Conservation (phyloP, 1,284 basidiomycete species). For the Termitomyces sp. region DNA sequence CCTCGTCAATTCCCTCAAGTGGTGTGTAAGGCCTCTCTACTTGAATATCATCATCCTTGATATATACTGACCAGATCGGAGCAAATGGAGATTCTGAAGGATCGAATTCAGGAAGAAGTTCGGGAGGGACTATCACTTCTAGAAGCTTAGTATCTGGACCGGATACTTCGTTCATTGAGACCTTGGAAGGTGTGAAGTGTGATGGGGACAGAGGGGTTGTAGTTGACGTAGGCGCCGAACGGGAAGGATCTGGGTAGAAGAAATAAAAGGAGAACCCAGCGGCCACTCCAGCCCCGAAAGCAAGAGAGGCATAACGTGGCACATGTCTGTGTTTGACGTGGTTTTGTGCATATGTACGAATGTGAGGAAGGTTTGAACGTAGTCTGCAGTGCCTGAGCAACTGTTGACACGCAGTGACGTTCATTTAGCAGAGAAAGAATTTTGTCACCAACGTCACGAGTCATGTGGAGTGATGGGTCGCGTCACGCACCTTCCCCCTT, state of each 20-base stretch:
- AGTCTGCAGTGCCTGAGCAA: slow-evolving; percentile 5
- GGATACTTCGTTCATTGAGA: slow-evolving; percentile 47
- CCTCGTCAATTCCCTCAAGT: slow-evolving; percentile 57
- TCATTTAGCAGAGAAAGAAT: slow-evolving; percentile 8
- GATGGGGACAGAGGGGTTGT: slow-evolving; percentile 43
- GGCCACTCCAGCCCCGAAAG: slow-evolving; percentile 12
- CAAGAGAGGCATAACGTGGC: slow-evolving; percentile 1
- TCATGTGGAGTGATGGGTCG: slow-evolving; percentile 13
- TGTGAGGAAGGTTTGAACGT: neutral
- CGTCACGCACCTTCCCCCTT: slow-evolving; percentile 1
- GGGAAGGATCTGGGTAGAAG: slow-evolving; percentile 42
- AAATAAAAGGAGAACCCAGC: slow-evolving; percentile 42
- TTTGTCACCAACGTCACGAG: slow-evolving; percentile 9
- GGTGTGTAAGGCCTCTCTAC: slow-evolving; percentile 87
- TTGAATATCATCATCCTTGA: slow-evolving; percentile 85
- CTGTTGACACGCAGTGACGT: slow-evolving; percentile 7
- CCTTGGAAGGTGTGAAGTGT: slow-evolving; percentile 59
- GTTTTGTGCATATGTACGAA: slow-evolving; percentile 6
- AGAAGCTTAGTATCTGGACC: slow-evolving; percentile 58
- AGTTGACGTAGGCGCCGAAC: slow-evolving; percentile 31
- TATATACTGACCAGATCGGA: slow-evolving; percentile 71
- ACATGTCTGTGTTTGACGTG: neutral
- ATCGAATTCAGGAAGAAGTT: slow-evolving; percentile 26
- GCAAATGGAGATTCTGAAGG: slow-evolving; percentile 21
- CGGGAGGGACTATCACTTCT: slow-evolving; percentile 49